Evolutionary conservation across 164 flowering plant genomes (phyloP), one percentile per base, ranked within the genome.

Genomic region (Amborella trichopoda): DNA sequence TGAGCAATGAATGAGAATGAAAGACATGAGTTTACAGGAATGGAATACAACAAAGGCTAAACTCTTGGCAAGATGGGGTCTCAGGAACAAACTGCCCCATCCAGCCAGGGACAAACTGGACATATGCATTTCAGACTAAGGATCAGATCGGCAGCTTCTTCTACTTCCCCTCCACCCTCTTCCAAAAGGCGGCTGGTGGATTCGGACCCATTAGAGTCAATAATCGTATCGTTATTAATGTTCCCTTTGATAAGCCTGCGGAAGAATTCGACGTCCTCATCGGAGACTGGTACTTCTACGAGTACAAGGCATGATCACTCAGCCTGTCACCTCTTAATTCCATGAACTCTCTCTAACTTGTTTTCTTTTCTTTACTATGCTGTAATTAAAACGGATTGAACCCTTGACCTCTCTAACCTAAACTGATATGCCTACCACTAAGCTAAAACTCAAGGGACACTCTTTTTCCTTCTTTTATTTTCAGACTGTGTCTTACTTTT

Each of bases 51-150:
- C 83, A 77, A 52, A 77, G 94, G 71, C 78, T 53, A 37, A 84
- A 88, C 49, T 88, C 96, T 13, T 88, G 48, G 53, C 52, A 79
- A 68, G 94, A 83, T 52, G 96, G 96, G 21, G 89, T 81, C 5
- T 71, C 55, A 19, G 96, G 96, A 21, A 83, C 96, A 0, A 88
- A 77, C 16, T 88, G 96, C 40, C 91, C 96, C 4, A 88, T 88
- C 28, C 91, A 86, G 13, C 83, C 94, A 0, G 91, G 94, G 17
- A 64, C 60, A 57, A 88, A 83, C 64, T 88, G 64, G 65, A 88
- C 96, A 3, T 88, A 81, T 71, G 56, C 1, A 5, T 42, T 88
- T 3, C 96, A 88, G 46, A 71, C 76, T 56, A 88, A 88, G 53
- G 94, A 88, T 54, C 96, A 88, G 52, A 88, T 88, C 17, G 96